A percentile compares a stretch with the other conserved stretches of the same genome.
Evolutionary conservation across 176 grass and related monocot species (phyloP).

Genomic region (Tillandsia fasciculata): DNA sequence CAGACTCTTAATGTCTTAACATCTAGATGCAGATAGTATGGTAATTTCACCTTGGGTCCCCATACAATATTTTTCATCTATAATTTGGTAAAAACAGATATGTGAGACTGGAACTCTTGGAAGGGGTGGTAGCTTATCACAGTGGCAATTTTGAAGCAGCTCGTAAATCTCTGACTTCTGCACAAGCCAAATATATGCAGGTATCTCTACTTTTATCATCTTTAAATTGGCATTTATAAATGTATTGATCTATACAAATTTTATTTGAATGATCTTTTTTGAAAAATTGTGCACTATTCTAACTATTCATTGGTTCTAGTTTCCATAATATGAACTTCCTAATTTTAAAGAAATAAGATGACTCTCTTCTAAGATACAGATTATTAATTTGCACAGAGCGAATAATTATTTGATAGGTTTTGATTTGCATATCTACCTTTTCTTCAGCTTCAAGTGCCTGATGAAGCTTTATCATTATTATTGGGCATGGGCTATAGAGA

Average conservation of each 20-base stretch:
- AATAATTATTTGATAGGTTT: no score
- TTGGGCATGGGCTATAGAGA: constrained; percentile 79
- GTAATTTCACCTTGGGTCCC: not conserved
- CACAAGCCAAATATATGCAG: constrained; percentile 79
- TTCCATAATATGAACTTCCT: no score
- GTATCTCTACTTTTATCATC: constrained; percentile 16
- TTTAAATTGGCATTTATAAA: not conserved
- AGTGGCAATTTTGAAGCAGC: constrained; percentile 60
- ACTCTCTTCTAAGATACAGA: not conserved
- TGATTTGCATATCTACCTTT: constrained; percentile 2
- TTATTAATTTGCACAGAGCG: not conserved
- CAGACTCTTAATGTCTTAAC: no score
- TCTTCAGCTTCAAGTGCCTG: constrained; percentile 87
- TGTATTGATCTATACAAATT: not conserved
- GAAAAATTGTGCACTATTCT: not conserved
- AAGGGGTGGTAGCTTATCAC: constrained; percentile 95
- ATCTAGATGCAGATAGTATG: no score
- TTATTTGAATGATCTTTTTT: constrained; percentile 7
- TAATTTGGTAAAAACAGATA: constrained; percentile 40
- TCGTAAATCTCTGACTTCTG: constrained; percentile 51
- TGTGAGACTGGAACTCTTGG: constrained; percentile 85
- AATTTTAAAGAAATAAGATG: no score
- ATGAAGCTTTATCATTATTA: constrained; percentile 82
- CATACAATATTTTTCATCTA: not conserved
- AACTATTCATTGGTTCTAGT: no score